Evolutionary conservation across 2,329 filamentous ascomycete species (phyloP), one percentile per base, ranked within the genome.

Genomic region (Cladosporium sp.): DNA sequence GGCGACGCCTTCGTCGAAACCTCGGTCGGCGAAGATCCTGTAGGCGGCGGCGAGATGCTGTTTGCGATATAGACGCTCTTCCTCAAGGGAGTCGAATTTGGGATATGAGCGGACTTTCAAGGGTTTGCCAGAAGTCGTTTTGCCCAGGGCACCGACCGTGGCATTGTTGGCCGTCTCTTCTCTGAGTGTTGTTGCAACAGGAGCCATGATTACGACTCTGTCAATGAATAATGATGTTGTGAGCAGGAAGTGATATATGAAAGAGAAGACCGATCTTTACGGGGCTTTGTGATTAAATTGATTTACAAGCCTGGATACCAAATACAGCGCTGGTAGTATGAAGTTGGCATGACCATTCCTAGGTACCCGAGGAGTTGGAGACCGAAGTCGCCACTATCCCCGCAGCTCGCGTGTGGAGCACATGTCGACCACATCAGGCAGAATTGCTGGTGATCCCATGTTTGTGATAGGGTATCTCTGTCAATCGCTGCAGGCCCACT

Each of bases 81-180:
- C 58, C 54, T 69, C 63, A 20, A 64, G 64, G 53, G 68, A 65
- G n/a, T 67, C 63, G 45, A 70, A 70, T 8, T 57, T 62, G 11
- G 68, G 68, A 57, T 78, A 77, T 29, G 69, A 66, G 20, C 74
- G 65, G 19, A 78, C 72, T 54, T 70, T 73, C 29, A 78, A 64
- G 8, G 68, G 66, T 54, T 70, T 70, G 17, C 75, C 76, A 1
- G 65, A 69, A 8, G 65, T 69, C 0, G 73, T 76, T 54, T 68
- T 70, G 4, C 75, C 76, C 42, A 76, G 65, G 3, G 75, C 72
- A 24, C 70, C 70, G 4, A 75, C 68, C 1, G 61, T 64, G 34
- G 66, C 68, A 59, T 77, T 77, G 24, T 64, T 64, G 12, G 58
- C 61, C 12, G 65, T 64, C 43, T 75, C 71, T 8, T 57, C 55